phyloP scores from a whole-genome alignment of 805 yeast species.

The Kuraishia ogatae region DNA sequence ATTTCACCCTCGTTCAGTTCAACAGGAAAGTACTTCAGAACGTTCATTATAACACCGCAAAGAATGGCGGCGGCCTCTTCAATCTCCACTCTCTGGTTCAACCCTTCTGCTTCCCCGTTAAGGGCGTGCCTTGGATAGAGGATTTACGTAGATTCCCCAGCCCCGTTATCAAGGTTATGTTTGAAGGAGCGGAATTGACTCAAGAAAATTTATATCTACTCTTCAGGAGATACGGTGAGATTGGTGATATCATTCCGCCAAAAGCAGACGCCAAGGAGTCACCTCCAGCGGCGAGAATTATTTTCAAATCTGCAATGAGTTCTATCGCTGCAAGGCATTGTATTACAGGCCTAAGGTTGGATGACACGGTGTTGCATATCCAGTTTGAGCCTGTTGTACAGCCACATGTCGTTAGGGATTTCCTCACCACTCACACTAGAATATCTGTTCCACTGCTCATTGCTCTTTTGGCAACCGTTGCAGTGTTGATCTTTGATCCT shows the following conservation, averaged over 20 bases:
- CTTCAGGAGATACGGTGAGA: constrained; percentile 82
- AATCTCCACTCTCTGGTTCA: constrained; percentile 32
- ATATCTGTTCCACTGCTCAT: constrained; percentile 73
- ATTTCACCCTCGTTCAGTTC: constrained; percentile 32
- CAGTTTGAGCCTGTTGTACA: constrained; percentile 49
- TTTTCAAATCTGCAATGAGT: constrained; percentile 47
- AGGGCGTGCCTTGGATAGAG: constrained; percentile 95
- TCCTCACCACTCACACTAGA: constrained; percentile 57
- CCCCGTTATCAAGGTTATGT: constrained; percentile 50
- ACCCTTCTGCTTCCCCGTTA: constrained; percentile 62
- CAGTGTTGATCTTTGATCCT: constrained; percentile 88
- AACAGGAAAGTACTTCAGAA: constrained; percentile 36
- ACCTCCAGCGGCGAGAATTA: constrained; percentile 43
- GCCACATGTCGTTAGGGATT: constrained; percentile 30
- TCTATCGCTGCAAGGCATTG: constrained; percentile 89
- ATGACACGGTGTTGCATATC: constrained; percentile 62
- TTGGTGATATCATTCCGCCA: constrained; percentile 60
- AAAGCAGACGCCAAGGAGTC: constrained; percentile 32
- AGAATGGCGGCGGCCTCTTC: constrained; percentile 17
- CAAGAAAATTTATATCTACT: constrained; percentile 74
- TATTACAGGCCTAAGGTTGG: constrained; percentile 66
- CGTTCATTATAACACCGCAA: constrained; percentile 13
- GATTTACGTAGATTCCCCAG: constrained; percentile 78
- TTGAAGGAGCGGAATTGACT: constrained; percentile 67
- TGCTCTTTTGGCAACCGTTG: constrained; percentile 71